Percentiles rank a stretch among this genome's conserved stretches.
These are phyloP conservation scores for Phlebopus sp. DNA, from an alignment of 1,284 basidiomycete genomes.

Conservation along the genomic window DNA sequence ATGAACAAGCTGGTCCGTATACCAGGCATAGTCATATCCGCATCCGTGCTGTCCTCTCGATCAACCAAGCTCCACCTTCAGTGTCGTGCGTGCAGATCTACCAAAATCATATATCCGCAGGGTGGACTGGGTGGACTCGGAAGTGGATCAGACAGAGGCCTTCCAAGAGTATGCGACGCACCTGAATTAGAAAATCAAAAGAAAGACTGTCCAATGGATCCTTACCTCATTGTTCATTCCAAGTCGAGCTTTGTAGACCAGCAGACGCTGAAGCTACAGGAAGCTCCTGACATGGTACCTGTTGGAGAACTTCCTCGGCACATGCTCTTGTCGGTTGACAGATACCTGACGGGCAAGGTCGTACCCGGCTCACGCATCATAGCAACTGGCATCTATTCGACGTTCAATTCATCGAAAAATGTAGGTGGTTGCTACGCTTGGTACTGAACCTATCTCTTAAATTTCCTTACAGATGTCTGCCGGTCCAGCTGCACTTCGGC, in stretches of 20 bases:
- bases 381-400: conserved; percentile 96
- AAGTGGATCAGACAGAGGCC: conserved; percentile 72
- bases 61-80: conserved; percentile 91
- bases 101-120: conserved; percentile 78
- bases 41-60: conserved; percentile 90
- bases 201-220: conserved; percentile 94
- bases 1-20: conserved; percentile 96
- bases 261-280: conserved; percentile 96
- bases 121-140: conserved; percentile 87
- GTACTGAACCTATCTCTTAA: conserved; percentile 1
- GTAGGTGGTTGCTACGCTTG: conserved; percentile 40
- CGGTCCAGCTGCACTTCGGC: conserved; percentile 81
- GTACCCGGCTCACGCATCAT: conserved; percentile 94
- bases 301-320: conserved; percentile 97
- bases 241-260: conserved; percentile 95
- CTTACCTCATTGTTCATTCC: conserved; percentile 94
- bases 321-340: conserved; percentile 90
- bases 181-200: conserved; percentile 71
- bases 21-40: conserved; percentile 97
- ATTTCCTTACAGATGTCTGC: conserved; percentile 60
- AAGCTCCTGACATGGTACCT: conserved; percentile 99
- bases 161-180: conserved; percentile 85
- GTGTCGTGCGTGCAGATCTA: conserved; percentile 87
- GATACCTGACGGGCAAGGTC: conserved; percentile 86
- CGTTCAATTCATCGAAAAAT: conserved; percentile 84